phyloP scores from a whole-genome alignment of 1,284 basidiomycete genomes.

The Marasmius fiardii region DNA sequence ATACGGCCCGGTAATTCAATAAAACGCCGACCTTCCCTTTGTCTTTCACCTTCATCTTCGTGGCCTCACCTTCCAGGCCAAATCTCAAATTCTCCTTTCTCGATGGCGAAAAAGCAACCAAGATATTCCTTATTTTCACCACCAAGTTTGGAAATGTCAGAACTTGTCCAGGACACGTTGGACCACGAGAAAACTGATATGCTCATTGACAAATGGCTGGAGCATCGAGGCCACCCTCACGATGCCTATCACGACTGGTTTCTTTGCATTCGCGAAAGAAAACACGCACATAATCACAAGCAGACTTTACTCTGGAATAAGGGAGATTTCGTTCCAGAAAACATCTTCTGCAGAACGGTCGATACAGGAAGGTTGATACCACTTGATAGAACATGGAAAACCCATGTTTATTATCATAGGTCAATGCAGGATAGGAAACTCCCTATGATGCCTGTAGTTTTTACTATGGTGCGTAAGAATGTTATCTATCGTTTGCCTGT shows the following conservation, averaged over 20 bases:
- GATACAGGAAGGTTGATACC: constrained; percentile 73
- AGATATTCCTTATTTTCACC: constrained; percentile 64
- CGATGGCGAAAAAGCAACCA: constrained; percentile 40
- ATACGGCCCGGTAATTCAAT: not conserved
- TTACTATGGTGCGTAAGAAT: constrained; percentile 59
- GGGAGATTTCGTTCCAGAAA: constrained; percentile 71
- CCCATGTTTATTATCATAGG: constrained; percentile 71
- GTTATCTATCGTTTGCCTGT: constrained; percentile 3
- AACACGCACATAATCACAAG: constrained; percentile 42
- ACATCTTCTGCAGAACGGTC: constrained; percentile 71
- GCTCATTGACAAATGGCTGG: constrained; percentile 78
- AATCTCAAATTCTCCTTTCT: constrained; percentile 1
- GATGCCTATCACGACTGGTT: constrained; percentile 77
- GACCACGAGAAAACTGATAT: constrained; percentile 70
- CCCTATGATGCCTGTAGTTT: constrained; percentile 75
- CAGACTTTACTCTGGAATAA: constrained; percentile 73
- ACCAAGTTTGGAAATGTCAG: constrained; percentile 64
- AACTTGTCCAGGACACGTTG: constrained; percentile 70
- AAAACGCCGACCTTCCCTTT: not conserved
- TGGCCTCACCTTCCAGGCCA: too few species aligned
- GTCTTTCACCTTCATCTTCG: not conserved
- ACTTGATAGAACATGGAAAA: constrained; percentile 74
- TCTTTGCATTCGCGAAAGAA: constrained; percentile 58
- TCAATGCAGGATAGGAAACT: constrained; percentile 68
- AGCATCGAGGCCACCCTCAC: constrained; percentile 54